phyloP scores from a whole-genome alignment of 495 filamentous ascomycete species.

The Penicillium verhagenii region DNA sequence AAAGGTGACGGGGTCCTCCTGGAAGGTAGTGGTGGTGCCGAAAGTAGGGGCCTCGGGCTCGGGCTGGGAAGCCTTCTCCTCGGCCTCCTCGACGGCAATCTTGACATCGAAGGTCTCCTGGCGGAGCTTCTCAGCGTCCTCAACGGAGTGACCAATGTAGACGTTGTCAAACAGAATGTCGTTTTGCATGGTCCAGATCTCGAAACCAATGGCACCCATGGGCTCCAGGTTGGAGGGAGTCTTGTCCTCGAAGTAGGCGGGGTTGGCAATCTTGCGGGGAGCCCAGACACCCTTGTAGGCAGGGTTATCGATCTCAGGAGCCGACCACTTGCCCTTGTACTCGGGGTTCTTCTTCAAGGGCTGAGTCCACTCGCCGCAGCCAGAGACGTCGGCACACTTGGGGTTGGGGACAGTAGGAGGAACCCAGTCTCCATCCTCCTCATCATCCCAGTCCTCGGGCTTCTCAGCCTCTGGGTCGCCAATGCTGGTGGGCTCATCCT shows the following conservation, averaged over 20 bases:
- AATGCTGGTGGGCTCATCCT: constrained; percentile 79
- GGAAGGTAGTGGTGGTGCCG: constrained; percentile 81
- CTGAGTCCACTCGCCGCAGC: constrained; percentile 90
- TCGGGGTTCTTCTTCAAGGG: constrained; percentile 94
- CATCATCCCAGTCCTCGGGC: constrained; percentile 99
- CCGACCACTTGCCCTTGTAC: constrained; percentile 99
- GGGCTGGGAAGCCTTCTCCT: constrained; percentile 81
- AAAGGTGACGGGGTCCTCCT: constrained; percentile 87
- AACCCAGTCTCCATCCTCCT: constrained; percentile 99
- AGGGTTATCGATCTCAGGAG: constrained; percentile 95
- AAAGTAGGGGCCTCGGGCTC: constrained; percentile 64
- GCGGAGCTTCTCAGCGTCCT: constrained; percentile 88
- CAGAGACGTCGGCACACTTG: constrained; percentile 90
- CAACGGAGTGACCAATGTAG: constrained; percentile 97
- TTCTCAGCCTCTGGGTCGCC: constrained; percentile 97
- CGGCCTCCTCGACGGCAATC: constrained; percentile 75
- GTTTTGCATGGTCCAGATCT: constrained; percentile 99
- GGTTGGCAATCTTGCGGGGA: constrained; percentile 95
- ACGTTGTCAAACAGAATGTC: constrained; percentile 99
- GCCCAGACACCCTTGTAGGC: constrained; percentile 96
- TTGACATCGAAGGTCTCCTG: constrained; percentile 93
- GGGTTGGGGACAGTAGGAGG: constrained; percentile 92
- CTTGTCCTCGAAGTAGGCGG: constrained; percentile 97
- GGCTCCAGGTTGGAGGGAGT: constrained; percentile 94
- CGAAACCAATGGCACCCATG: constrained; percentile 97